These are phyloP conservation scores for Globisporangium solare DNA, from an alignment of 352 stramenopile species.

Conservation along the genomic window DNA sequence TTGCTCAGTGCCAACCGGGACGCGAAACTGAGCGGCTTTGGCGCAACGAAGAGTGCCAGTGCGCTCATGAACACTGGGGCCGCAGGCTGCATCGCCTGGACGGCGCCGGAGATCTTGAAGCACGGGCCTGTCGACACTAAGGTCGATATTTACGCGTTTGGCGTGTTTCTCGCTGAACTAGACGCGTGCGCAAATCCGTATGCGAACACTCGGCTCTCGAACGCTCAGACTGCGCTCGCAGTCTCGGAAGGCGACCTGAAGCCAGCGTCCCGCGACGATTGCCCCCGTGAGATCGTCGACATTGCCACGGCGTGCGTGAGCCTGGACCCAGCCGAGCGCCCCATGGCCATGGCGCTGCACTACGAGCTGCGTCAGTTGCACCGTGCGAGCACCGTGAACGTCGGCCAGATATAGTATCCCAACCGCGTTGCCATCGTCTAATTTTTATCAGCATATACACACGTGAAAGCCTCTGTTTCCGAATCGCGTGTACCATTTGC, in stretches of 20 bases:
- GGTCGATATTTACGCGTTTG: conserved; percentile 29
- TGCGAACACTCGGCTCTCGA: conserved; percentile 4
- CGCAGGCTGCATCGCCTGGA: conserved; percentile 24
- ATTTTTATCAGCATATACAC: too few species aligned
- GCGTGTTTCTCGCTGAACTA: conserved; percentile 31
- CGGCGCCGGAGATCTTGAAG: conserved; percentile 26
- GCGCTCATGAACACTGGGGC: conserved; percentile 19
- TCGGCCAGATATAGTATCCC: not conserved
- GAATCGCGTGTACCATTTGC: too few species aligned
- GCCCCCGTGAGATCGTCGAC: conserved; percentile 34
- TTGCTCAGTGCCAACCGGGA: conserved; percentile 16
- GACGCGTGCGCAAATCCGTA: conserved; percentile 30
- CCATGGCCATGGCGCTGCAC: conserved; percentile 57
- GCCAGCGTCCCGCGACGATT: conserved; percentile 40
- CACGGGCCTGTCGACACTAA: conserved; percentile 16
- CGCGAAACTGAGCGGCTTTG: conserved; percentile 15
- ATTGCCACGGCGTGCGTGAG: conserved; percentile 50
- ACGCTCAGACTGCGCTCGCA: conserved; percentile 34
- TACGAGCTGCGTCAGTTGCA: conserved; percentile 33
- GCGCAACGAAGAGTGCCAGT: not conserved
- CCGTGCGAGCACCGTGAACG: conserved; percentile 2
- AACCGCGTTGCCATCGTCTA: too few species aligned
- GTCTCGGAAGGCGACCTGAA: conserved; percentile 39
- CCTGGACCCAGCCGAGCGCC: conserved; percentile 37
- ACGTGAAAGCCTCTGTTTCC: too few species aligned